Evolutionary conservation across 768 basidiomycete species (phyloP).

Genomic region (Macrolepiota albuminosa): DNA sequence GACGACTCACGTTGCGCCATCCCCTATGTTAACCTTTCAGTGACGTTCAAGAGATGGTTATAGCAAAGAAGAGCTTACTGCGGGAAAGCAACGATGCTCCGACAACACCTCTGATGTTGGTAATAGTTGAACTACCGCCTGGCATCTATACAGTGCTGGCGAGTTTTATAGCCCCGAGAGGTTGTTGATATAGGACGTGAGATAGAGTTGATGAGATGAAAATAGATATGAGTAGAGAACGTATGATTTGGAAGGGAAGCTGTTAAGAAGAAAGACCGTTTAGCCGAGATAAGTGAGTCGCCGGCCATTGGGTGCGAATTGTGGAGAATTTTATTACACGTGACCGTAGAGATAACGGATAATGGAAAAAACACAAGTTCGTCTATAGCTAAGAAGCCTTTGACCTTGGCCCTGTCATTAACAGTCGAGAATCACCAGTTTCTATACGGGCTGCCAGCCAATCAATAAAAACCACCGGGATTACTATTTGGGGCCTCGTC

Average conservation of each 20-base stretch:
- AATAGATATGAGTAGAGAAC: slow-evolving; percentile 1
- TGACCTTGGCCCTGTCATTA: not conserved
- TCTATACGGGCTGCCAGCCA: not conserved
- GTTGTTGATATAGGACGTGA: not conserved
- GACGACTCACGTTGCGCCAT: slow-evolving; percentile 14
- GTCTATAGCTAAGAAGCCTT: not conserved
- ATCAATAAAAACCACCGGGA: not conserved
- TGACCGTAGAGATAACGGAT: slow-evolving; percentile 11
- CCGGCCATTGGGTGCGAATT: slow-evolving; percentile 1
- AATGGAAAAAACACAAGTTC: not conserved
- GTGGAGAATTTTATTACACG: slow-evolving; percentile 3
- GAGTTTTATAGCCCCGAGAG: not conserved
- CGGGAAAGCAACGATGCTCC: slow-evolving; percentile 4
- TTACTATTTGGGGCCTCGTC: not conserved
- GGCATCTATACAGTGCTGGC: slow-evolving; percentile 5
- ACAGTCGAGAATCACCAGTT: not conserved
- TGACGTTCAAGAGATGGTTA: not conserved
- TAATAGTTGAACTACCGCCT: slow-evolving; percentile 5
- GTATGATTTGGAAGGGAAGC: not conserved
- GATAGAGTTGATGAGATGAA: not conserved
- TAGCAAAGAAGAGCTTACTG: slow-evolving; percentile 10
- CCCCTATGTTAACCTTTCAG: slow-evolving; percentile 9
- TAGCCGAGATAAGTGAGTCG: slow-evolving; percentile 17
- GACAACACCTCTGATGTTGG: slow-evolving; percentile 2
- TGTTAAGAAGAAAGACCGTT: not conserved